phyloP scores from a whole-genome alignment of 495 filamentous ascomycete genomes.

The Trichoderma reesei region DNA sequence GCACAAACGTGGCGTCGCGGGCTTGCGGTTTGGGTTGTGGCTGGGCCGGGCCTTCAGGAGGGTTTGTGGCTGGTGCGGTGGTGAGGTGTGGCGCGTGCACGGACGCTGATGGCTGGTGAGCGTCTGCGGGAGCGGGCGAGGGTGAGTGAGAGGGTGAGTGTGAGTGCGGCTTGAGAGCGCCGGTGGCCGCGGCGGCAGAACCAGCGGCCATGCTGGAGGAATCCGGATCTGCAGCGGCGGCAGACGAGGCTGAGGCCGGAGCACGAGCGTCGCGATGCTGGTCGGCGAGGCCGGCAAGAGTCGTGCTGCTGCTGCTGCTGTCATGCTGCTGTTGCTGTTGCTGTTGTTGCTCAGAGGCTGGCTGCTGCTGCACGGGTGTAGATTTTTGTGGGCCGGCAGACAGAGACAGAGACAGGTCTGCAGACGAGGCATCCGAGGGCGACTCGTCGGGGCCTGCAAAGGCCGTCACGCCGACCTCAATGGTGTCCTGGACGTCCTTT shows the following conservation, averaged over 20 bases:
- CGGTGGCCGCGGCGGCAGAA: background rate
- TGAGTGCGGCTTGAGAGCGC: background rate
- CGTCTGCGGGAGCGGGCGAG: no score
- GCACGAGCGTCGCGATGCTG: conserved; percentile 11
- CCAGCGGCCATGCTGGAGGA: background rate
- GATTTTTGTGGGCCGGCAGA: conserved; percentile 16
- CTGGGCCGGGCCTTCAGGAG: background rate
- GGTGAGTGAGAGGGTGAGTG: no score
- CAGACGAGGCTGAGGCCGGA: no score
- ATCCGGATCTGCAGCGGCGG: background rate
- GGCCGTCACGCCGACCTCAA: conserved; percentile 35
- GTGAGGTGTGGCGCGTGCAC: background rate
- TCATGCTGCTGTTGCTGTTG: no score
- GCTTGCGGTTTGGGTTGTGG: background rate
- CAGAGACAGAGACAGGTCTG: conserved; percentile 5
- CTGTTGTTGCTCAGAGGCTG: no score
- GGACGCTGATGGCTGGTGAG: background rate
- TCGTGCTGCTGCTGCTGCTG: background rate
- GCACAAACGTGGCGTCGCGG: background rate
- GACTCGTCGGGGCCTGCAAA: conserved; percentile 21
- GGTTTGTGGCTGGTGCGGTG: background rate
- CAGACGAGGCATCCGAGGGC: background rate
- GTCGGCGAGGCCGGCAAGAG: background rate
- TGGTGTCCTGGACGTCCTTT: conserved; percentile 39
- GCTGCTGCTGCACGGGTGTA: conserved; percentile 13